Evolutionary conservation across 352 stramenopile species (phyloP), one percentile per base, ranked within the genome.

Genomic region (Globisporangium nodosum): DNA sequence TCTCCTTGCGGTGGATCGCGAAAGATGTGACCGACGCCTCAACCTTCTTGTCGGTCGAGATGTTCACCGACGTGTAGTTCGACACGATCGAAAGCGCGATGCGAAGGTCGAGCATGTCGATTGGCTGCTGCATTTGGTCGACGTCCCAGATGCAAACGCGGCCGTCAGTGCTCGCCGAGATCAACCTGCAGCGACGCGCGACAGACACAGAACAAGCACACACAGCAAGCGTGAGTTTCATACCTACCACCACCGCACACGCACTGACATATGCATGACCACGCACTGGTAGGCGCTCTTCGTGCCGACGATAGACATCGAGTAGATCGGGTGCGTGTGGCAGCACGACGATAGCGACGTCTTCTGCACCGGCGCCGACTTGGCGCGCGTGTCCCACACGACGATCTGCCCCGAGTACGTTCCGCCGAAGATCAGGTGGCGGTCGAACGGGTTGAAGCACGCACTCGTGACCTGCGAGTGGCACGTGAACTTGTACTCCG

Each of bases 301-400:
- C 16, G 78, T 87, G 33, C 87, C 87, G 15, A 90, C 76, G 53
- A 96, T 70, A 40, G 73, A 66, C 80, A 96, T 93, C 3, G 83
- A 74, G 62, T 95, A 96, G 56, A 96, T 92, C 21, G 87, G 87
- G 52, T 96, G 87, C 30, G 85, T 95, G 60, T 96, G 87, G 55
- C 81, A 89, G 35, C 77, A 81, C 15, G 82, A 74, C 33, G 85
- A 92, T 24, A 95, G 64, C 50, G 78, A 84, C 4, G 84, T 96
- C 61, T 93, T 94, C 47, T 93, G 81, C 52, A 96, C 85, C 0
- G 87, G 87, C 13, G 81, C 74, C 13, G 65, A 73, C 68, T 93
- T 95, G 3, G 87, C 85, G 39, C 87, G 80, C 0, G 85, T 91
- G 46, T 96, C 87, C 87, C 87, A 96, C 31, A 94, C 67, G 43